Base-by-base conservation (phyloP, 306 rosid species). In the Quercus bicolor region DNA sequence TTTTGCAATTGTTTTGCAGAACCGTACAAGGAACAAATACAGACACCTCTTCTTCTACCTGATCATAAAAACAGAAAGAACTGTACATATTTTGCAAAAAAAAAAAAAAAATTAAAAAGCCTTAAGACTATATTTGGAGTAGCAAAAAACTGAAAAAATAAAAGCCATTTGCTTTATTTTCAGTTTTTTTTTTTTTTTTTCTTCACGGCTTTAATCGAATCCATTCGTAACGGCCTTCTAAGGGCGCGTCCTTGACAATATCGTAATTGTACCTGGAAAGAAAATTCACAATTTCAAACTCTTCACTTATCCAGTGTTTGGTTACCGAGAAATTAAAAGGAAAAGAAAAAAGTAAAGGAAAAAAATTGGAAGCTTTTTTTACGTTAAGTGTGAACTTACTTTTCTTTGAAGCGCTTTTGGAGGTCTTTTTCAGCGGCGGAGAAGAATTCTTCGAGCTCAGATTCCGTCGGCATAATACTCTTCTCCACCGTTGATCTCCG, bases 141-240 rank as follows among this genome's bases (percentile, higher is more conserved):
- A 34, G 78, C 70, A 51, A 26, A 31, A 70, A 26, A 18, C 0
- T 55, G 14, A 40, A 0, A 40, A 40, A 40, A 40, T 40, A 40
- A 40, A 40, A 40, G 45, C 45, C 3, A 40, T 8, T 40, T 8
- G 12, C 45, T 40, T 40, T 8, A 40, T 40, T 40, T 40, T 40
- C 45, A 40, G 45, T 40, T 40, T 40, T 34, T 52, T 75, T 70
- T 52, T 75, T 70, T 52, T 75, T 70, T 70, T 45, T 68, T 52
- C 59, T 77, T 84, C 87, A 90, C 68, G 91, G 97, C 88, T 89
- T 87, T 82, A 92, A 61, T 79, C 85, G 79, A 83, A 86, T 83
- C 99, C 99, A 95, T 78, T 95, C 93, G 85, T 85, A 91, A 48
- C 93, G 96, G 78, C 99, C 99, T 87, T 95, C 94, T 84, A 88